Conservation (phyloP, 2,329 filamentous ascomycete genomes). For the Leptographium radiaticola region DNA sequence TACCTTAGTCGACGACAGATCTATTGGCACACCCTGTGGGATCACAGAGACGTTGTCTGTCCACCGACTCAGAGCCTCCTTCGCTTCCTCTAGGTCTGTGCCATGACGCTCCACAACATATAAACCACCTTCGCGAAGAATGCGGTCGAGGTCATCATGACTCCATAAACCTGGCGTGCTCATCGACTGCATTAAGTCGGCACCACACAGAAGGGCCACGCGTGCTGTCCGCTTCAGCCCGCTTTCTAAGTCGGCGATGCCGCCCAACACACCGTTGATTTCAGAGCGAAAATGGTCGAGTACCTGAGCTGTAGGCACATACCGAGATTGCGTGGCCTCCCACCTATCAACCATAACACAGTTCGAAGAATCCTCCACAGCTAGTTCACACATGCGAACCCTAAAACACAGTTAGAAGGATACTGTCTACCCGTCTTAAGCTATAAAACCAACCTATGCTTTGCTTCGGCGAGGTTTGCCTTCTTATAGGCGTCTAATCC, state of each 20-base stretch:
- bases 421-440: too few relatives aligned
- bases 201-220: slow-evolving; percentile 68
- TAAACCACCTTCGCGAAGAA: slow-evolving; percentile 68
- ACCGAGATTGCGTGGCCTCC: slow-evolving; percentile 45
- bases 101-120: slow-evolving; percentile 82
- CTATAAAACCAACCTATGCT: slow-evolving; percentile 6
- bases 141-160: slow-evolving; percentile 72
- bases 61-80: slow-evolving; percentile 70
- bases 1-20: slow-evolving; percentile 70
- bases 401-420: slow-evolving; percentile 31
- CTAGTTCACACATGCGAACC: slow-evolving; percentile 77
- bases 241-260: slow-evolving; percentile 57
- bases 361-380: slow-evolving; percentile 58
- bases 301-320: slow-evolving; percentile 79
- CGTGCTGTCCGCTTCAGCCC: slow-evolving; percentile 43
- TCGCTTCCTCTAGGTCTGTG: slow-evolving; percentile 71
- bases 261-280: slow-evolving; percentile 67
- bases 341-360: slow-evolving; percentile 73
- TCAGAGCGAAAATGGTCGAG: slow-evolving; percentile 86
- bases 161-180: slow-evolving; percentile 68
- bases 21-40: slow-evolving; percentile 76
- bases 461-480: slow-evolving; percentile 48
- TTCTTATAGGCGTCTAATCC: slow-evolving; percentile 53
- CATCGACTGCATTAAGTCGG: slow-evolving; percentile 68
- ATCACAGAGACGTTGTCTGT: slow-evolving; percentile 81